A percentile compares a stretch with the other conserved stretches of the same genome.
Evolutionary conservation across 371 early-diverging fungal genomes (phyloP).

Genomic region (Chytridium lagenaria): DNA sequence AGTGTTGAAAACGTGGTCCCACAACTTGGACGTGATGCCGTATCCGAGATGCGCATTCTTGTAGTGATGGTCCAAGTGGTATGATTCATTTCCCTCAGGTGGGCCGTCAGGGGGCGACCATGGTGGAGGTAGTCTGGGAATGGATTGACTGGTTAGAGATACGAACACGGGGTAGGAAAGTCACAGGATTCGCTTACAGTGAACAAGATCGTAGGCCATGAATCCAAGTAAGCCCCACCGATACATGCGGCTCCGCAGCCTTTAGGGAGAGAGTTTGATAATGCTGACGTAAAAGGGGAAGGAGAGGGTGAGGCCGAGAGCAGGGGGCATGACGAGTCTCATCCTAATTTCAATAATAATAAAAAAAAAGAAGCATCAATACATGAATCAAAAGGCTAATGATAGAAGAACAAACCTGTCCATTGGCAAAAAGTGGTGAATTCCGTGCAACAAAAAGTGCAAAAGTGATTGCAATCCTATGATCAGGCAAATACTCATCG

Average conservation of each 20-base stretch:
- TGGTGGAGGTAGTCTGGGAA: constrained; percentile 86
- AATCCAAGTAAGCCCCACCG: constrained; percentile 83
- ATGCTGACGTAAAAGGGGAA: constrained; percentile 62
- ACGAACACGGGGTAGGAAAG: neutral
- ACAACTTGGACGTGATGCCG: constrained; percentile 91
- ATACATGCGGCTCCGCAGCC: constrained; percentile 65
- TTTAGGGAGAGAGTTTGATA: constrained; percentile 55
- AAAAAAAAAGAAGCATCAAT: neutral
- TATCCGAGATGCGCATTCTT: constrained; percentile 66
- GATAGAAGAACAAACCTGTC: constrained; percentile 67
- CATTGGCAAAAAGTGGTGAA: constrained; percentile 97
- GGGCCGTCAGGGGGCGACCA: constrained; percentile 70
- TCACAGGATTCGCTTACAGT: constrained; percentile 62
- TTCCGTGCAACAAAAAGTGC: constrained; percentile 94
- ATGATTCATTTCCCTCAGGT: constrained; percentile 88
- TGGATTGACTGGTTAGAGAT: neutral
- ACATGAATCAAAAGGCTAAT: constrained; percentile 15
- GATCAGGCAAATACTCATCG: constrained; percentile 86
- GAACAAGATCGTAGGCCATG: constrained; percentile 87
- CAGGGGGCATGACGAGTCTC: constrained; percentile 97
- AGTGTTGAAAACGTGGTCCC: constrained; percentile 89
- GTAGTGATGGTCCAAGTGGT: constrained; percentile 96
- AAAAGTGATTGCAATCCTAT: constrained; percentile 67
- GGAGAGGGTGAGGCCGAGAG: constrained; percentile 71
- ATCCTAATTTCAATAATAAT: constrained; percentile 55